Conservation (phyloP, 805 yeast species). For the Candida arabinofermentans region DNA sequence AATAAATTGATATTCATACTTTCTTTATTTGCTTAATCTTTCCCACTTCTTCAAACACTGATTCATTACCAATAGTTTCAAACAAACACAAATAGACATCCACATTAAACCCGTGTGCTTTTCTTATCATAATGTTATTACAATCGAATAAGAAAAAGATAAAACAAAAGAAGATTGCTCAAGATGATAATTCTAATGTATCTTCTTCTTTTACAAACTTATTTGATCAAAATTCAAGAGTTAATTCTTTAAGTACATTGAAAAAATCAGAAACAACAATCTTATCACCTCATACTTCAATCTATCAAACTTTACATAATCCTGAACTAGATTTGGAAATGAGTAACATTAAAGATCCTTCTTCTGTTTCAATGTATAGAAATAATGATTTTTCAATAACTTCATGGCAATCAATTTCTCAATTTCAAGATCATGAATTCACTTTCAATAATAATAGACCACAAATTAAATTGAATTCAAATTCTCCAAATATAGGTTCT, state of each 20-base stretch:
- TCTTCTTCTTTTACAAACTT: not conserved
- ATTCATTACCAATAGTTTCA: no score
- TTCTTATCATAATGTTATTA: not conserved
- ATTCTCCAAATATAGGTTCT: constrained; percentile 25
- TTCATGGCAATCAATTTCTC: constrained; percentile 33
- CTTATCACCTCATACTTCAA: constrained; percentile 31
- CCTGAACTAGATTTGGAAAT: constrained; percentile 29
- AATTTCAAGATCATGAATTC: not conserved
- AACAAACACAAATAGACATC: no score
- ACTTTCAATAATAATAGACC: not conserved
- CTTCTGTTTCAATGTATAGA: constrained; percentile 7
- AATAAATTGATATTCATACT: no score
- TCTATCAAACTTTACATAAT: constrained; percentile 30
- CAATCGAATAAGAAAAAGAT: not conserved
- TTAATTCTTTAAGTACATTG: not conserved
- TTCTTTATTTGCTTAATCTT: no score
- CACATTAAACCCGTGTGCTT: no score
- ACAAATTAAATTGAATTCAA: constrained; percentile 2
- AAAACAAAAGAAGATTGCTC: not conserved
- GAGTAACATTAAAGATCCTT: constrained; percentile 1
- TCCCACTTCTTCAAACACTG: no score
- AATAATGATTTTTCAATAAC: constrained; percentile 31
- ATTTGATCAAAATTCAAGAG: no score
- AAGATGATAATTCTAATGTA: not conserved
- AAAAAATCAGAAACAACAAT: constrained; percentile 14